Evolutionary conservation across 768 basidiomycete genomes (phyloP), one percentile per base, ranked within the genome.

Genomic region (Aureoboletus auriporus): DNA sequence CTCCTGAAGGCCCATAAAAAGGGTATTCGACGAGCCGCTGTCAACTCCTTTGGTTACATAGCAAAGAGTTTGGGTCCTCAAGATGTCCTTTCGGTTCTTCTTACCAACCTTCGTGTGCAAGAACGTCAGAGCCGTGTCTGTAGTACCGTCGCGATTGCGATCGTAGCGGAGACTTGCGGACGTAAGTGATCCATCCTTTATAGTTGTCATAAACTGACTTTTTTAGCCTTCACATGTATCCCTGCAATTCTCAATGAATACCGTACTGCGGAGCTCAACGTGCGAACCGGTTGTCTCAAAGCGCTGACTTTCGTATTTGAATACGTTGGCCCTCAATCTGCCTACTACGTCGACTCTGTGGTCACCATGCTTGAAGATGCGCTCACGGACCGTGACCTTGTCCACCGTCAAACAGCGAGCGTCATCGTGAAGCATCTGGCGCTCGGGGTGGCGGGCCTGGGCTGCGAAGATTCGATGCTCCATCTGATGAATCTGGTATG

Each of bases 41-140:
- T 98, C 71, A 97, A 99, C 74, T 96, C 95, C 1, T 99, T 99
- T 59, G 96, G 96, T 60, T 99, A 99, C 58, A 99, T 99, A 54
- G 96, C 96, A 50, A 98, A 98, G 75, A 94, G 91, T 71, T 85
- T 99, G 71, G 96, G 96, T 72, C 95, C 96, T 41, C 95, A 98
- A 68, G 96, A 99, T 62, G 96, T 99, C 1, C 75, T 99, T 29
- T 91, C 89, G 33, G 95, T 99, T 12, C 78, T 99, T 11, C 74
- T 99, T 48, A 98, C 96, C 47, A 98, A 99, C 66, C 66, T 99
- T 60, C 89, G 94, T 39, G 95, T 98, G 5, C 96, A 99, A 75
- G 96, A 99, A 64, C 93, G 96, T 56, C 96, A 99, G 68, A 93
- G 89, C 68, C 93, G 95, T 64, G 96, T 99, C 16, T 99, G 96